Conservation (phyloP, 208 protist species). For the Spongospora subterranea region DNA sequence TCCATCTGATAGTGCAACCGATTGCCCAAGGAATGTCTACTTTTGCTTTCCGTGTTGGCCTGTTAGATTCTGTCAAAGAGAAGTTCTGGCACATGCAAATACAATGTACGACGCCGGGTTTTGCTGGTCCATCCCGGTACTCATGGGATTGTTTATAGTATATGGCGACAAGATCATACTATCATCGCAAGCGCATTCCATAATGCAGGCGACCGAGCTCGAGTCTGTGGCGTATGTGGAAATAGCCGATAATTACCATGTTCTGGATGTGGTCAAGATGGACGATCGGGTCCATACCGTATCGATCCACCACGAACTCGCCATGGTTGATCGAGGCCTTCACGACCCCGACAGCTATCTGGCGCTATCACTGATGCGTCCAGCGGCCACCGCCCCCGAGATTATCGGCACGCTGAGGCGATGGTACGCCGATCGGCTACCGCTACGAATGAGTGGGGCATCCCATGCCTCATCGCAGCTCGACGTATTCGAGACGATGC, state of each 20-base stretch:
- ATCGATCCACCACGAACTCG: slow-evolving; percentile 28
- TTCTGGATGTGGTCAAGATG: background rate
- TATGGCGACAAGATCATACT: slow-evolving; percentile 53
- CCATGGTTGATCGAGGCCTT: background rate
- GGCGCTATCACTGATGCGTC: background rate
- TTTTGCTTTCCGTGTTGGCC: slow-evolving; percentile 33
- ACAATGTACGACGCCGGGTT: background rate
- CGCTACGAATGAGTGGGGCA: background rate
- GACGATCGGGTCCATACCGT: slow-evolving; percentile 34
- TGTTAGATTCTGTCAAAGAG: slow-evolving; percentile 16
- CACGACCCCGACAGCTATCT: background rate
- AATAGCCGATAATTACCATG: background rate
- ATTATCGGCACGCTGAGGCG: slow-evolving; percentile 47
- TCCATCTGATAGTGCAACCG: background rate
- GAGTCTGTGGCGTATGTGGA: slow-evolving; percentile 5
- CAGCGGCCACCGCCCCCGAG: slow-evolving; percentile 3
- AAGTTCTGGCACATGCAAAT: slow-evolving; percentile 50
- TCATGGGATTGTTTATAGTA: background rate
- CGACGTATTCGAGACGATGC: background rate
- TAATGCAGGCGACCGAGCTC: background rate
- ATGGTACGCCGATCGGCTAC: background rate
- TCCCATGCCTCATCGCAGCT: background rate
- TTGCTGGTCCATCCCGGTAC: background rate
- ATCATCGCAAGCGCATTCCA: background rate
- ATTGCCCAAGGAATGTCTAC: background rate